These are phyloP conservation scores for Tetrahymena thermophila DNA, from an alignment of 73 alveolate species.

Conservation along the genomic window DNA sequence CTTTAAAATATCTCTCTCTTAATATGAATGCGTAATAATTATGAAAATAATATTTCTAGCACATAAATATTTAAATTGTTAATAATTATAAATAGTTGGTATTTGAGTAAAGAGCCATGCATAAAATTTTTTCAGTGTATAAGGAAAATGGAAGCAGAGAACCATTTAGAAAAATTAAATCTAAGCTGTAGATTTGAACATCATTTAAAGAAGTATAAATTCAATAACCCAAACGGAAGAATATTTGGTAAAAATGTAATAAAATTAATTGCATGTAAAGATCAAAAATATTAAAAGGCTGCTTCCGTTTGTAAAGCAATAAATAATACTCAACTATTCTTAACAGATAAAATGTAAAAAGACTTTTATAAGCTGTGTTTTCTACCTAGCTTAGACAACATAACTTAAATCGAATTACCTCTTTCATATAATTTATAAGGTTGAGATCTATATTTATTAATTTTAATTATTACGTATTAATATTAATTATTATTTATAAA, in stretches of 20 bases:
- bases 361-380: background rate
- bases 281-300: background rate
- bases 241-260: background rate
- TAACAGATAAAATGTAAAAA: background rate
- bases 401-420: background rate
- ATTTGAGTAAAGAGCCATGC: background rate
- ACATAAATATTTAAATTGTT: background rate
- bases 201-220: background rate
- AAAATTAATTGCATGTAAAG: background rate
- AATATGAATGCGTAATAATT: background rate
- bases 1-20: background rate
- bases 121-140: background rate
- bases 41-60: background rate
- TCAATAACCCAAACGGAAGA: background rate
- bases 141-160: background rate
- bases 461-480: no score
- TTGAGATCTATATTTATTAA: background rate
- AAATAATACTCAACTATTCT: background rate
- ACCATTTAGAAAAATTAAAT: background rate
- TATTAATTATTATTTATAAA: no score
- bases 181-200: background rate
- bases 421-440: background rate
- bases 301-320: background rate
- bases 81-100: background rate
- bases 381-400: background rate